Evolutionary conservation across 169 alveolate genomes (phyloP).

Genomic region (Plasmodium berghei): DNA sequence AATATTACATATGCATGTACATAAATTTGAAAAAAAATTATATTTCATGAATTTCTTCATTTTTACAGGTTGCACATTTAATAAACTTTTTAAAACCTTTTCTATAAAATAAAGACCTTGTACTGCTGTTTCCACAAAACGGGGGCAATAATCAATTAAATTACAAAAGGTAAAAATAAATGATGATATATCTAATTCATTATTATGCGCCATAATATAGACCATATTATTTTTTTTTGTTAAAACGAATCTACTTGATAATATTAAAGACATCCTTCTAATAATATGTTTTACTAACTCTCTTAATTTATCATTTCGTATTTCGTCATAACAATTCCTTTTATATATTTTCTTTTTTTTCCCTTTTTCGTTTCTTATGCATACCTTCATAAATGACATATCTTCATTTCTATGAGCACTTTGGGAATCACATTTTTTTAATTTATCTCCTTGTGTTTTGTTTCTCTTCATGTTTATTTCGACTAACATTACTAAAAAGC

Average conservation of each 20-base stretch:
- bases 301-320: slow-evolving; percentile 34
- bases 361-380: not conserved
- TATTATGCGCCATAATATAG: slow-evolving; percentile 39
- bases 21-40: slow-evolving; percentile 40
- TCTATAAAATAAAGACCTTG: slow-evolving; percentile 46
- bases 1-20: slow-evolving; percentile 53
- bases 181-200: slow-evolving; percentile 57
- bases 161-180: slow-evolving; percentile 51
- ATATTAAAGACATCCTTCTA: slow-evolving; percentile 58
- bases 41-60: slow-evolving; percentile 35
- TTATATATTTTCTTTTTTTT: slow-evolving; percentile 5
- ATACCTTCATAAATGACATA: not conserved
- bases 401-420: not conserved
- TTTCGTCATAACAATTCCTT: slow-evolving; percentile 15
- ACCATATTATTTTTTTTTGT: slow-evolving; percentile 7
- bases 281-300: slow-evolving; percentile 48
- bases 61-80: slow-evolving; percentile 61
- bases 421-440: not conserved
- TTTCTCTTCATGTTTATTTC: slow-evolving; percentile 36
- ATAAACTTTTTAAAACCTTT: slow-evolving; percentile 29
- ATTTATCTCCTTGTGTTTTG: not conserved
- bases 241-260: slow-evolving; percentile 36
- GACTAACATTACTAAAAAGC: slow-evolving; percentile 55
- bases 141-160: slow-evolving; percentile 39
- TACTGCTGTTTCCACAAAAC: slow-evolving; percentile 14